Conservation (phyloP, 2,329 filamentous ascomycete genomes). For the Coniochaeta sp. region DNA sequence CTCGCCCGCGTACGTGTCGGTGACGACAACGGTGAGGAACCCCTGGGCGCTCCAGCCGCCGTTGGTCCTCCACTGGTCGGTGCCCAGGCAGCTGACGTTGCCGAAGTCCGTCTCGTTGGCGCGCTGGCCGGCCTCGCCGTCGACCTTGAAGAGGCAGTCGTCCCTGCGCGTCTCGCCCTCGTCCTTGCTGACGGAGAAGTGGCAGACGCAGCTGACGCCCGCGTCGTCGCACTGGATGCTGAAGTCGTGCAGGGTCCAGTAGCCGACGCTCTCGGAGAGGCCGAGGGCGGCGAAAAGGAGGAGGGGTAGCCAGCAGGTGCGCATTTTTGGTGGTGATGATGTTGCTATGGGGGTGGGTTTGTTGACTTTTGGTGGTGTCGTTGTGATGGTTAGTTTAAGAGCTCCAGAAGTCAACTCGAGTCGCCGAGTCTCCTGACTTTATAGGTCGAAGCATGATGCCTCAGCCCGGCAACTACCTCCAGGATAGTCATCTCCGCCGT, state of each 20-base stretch:
- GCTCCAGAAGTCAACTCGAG: too few species aligned
- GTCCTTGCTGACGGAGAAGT: not conserved
- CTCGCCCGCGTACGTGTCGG: not conserved
- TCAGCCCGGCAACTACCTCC: not conserved
- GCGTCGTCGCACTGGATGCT: not conserved
- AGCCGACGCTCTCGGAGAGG: not conserved
- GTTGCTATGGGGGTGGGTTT: not conserved
- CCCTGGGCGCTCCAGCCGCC: not conserved
- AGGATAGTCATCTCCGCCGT: not conserved
- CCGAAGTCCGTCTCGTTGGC: not conserved
- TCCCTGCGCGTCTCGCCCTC: not conserved
- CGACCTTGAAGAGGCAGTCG: not conserved
- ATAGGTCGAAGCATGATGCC: not conserved
- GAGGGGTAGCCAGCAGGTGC: not conserved
- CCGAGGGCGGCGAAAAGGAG: not conserved
- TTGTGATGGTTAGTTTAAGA: not conserved
- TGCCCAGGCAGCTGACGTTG: not conserved
- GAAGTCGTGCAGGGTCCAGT: slow-evolving; percentile 3
- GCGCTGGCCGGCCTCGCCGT: not conserved
- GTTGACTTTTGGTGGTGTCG: not conserved
- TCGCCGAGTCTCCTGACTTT: not conserved
- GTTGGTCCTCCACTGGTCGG: not conserved
- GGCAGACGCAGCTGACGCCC: not conserved
- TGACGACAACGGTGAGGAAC: not conserved
- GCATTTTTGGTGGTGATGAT: not conserved